Evolutionary conservation across 1,284 basidiomycete species (phyloP), one percentile per base, ranked within the genome.

Genomic region (Tremellales sp.): DNA sequence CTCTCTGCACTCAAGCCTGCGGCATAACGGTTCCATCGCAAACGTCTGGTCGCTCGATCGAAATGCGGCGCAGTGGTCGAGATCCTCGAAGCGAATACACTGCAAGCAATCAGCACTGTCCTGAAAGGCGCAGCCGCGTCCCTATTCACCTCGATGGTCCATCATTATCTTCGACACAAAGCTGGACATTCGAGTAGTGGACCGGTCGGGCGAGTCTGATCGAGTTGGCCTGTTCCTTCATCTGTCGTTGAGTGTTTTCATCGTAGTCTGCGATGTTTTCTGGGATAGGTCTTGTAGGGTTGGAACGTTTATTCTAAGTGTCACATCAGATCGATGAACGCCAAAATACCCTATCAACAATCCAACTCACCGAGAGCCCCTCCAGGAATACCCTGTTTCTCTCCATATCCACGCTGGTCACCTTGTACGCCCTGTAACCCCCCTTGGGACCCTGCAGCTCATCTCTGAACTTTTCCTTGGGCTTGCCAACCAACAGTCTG

Each of bases 141-240:
- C 38, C 27, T n/a, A 51, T 60, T 47, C 42, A 61, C 63, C 58
- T 63, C n/a, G 53, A 50, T 3, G 49, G 43, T 2, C 44, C 51
- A 8, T 54, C 53, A 16, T 56, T 53, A 27, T 65, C 61, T 40
- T 66, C 59, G 10, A 70, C 52, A 40, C 66, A 71, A 2, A 72
- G 56, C 54, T 71, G 68, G 3, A 72, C 65, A 37, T 71, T 71
- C 26, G 59, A 63, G 50, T 72, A 72, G 45, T 71, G 64, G 5
- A 72, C 60, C 2, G 68, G 63, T 28, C 65, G 56, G 43, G 57
- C 53, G 24, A 51, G 49, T 32, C 47, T 38, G 29, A 60, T 31
- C 16, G 48, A 60, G 46, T 63, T 62, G 21, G 54, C 56, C 51
- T 70, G 62, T 28, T 56, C 46, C 6, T 50, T 37, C 39, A 55